Base-by-base conservation (phyloP, 257 asterid genomes). In the Phtheirospermum japonicum region DNA sequence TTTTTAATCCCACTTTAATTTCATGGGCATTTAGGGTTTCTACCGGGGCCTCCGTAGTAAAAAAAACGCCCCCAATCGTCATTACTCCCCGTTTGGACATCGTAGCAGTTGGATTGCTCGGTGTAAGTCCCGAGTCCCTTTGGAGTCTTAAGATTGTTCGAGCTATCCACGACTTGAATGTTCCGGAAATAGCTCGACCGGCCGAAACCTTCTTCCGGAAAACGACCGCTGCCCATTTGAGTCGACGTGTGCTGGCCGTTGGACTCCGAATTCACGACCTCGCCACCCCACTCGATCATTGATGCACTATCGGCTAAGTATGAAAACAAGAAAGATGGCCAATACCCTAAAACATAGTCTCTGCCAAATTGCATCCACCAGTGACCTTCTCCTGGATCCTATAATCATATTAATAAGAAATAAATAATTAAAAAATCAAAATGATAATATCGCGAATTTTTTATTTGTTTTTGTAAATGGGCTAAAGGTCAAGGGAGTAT, bases 341-440 rank as follows among this genome's bases (percentile, higher is more conserved):
- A 89, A 54, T 89, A 89, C 2, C 97, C 97, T 46, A 89, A 36
- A n/a, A 86, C 89, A 20, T 86, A 80, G 78, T 69, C 94, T 17
- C 70, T 80, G 16, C 97, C 97, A 57, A 86, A 89, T 59, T 89
- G 95, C 95, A 89, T 84, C 97, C 97, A 89, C 97, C 97, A 89
- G 53, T 89, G 70, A 23, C 95, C 97, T 71, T 86, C 88, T 71
- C 82, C 86, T 28, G 95, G 94, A 73, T 89, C 97, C 97, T 89
- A 67, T 34, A 72, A 36, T 36, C 9, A 36, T 36, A 36, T 8
- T 10, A 1, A 37, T n/a, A n/a, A n/a, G n/a, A n/a, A n/a, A n/a
- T n/a, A n/a, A n/a, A n/a, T n/a, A n/a, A n/a, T n/a, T n/a, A 37
- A 37, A 37, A 10, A 10, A 36, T 36, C 2, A 36, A 0, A 36